A percentile compares a stretch with the other conserved stretches of the same genome.
Evolutionary conservation across 1,139 yeast species (phyloP).

Genomic region (Yamadazyma friedrichii): DNA sequence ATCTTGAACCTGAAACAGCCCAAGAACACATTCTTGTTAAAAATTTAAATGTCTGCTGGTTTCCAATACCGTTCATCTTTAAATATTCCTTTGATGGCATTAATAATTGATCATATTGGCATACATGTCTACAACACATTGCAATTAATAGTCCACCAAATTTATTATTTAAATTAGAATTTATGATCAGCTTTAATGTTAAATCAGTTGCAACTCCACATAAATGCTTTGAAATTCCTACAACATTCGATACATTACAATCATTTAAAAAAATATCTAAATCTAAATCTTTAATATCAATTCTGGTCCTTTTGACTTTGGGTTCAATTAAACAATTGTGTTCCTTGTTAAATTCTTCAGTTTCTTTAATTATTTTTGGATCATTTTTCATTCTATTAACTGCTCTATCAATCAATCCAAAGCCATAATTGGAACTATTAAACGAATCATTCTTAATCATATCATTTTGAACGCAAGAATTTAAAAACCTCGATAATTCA

Average conservation of each 20-base stretch:
- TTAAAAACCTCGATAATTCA: constrained; percentile 73
- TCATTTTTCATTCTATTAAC: constrained; percentile 80
- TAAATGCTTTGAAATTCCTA: constrained; percentile 80
- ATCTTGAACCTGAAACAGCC: constrained; percentile 73
- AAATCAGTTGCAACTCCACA: constrained; percentile 95
- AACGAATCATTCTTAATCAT: neutral
- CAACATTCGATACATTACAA: constrained; percentile 25
- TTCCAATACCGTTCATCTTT: constrained; percentile 27
- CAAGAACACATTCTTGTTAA: constrained; percentile 73
- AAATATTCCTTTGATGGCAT: constrained; percentile 48
- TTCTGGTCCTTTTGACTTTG: constrained; percentile 51
- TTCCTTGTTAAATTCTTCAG: constrained; percentile 22
- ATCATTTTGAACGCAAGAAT: constrained; percentile 36
- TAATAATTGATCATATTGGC: constrained; percentile 53
- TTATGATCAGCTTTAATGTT: constrained; percentile 64
- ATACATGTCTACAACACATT: constrained; percentile 94
- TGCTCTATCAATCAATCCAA: constrained; percentile 72
- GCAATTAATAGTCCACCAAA: constrained; percentile 72
- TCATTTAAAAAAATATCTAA: constrained; percentile 45
- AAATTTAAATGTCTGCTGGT: constrained; percentile 45
- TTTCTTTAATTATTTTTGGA: constrained; percentile 59
- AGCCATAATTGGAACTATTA: constrained; percentile 32
- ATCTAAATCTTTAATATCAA: constrained; percentile 76
- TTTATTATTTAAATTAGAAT: constrained; percentile 28
- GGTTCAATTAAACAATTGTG: constrained; percentile 22